A percentile compares a stretch with the other conserved stretches of the same genome.
Conservation (phyloP, 768 basidiomycete species). For the Xerocomus spinulosus region DNA sequence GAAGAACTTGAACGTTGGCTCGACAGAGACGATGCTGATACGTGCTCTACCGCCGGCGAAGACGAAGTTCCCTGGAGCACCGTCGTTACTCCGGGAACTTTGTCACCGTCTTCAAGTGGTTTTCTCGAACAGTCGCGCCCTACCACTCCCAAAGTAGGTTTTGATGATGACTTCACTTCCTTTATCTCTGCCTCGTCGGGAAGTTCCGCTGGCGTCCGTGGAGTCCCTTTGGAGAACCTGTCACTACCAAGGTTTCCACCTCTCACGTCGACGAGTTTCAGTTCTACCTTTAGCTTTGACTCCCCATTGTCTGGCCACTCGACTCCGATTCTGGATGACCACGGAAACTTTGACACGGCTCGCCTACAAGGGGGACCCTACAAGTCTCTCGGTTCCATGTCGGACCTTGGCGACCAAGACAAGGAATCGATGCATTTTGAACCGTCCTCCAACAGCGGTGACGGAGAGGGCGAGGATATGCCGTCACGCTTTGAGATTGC, state of each 20-base stretch:
- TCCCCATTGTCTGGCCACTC: conserved; percentile 19
- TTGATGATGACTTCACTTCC: conserved; percentile 80
- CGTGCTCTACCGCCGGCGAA: conserved; percentile 12
- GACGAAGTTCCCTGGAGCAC: conserved; percentile 40
- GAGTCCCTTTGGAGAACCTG: neutral
- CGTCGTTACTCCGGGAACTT: conserved; percentile 28
- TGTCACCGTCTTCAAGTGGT: conserved; percentile 23
- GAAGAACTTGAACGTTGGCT: conserved; percentile 61
- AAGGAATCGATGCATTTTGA: conserved; percentile 24
- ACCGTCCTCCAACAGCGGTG: neutral
- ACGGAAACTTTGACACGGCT: conserved; percentile 12
- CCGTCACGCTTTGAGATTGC: conserved; percentile 48
- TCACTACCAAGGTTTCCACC: conserved; percentile 4
- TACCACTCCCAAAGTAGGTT: conserved; percentile 38
- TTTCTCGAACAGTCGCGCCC: conserved; percentile 18
- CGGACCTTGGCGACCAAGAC: conserved; percentile 51
- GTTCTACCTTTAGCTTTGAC: conserved; percentile 28
- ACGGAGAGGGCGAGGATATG: conserved; percentile 29
- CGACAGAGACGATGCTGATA: conserved; percentile 38
- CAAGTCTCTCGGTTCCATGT: conserved; percentile 53
- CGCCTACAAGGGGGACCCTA: conserved; percentile 34
- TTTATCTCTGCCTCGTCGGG: conserved; percentile 59
- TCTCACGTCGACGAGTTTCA: conserved; percentile 18
- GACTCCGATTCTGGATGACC: conserved; percentile 24
- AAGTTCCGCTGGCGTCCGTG: conserved; percentile 1